Base-by-base conservation (phyloP, 768 basidiomycete species). In the Cyclocybe cylindracea region DNA sequence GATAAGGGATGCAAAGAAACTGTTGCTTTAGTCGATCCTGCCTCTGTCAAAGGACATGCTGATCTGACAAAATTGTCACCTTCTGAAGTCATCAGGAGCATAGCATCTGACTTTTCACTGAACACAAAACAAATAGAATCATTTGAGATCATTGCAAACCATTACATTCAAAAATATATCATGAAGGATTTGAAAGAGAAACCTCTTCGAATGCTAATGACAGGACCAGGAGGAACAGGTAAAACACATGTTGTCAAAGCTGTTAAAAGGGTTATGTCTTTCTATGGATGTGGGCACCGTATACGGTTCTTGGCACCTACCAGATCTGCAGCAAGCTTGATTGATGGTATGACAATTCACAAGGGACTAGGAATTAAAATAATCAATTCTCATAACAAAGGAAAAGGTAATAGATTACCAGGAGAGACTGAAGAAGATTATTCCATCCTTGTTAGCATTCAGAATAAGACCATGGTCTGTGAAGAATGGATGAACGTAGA, bases 151-250 rank as follows among this genome's bases (percentile, higher is more conserved):
- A 42, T 50, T 16, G 5, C 48, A 10, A 11, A 40, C 8, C 37
- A 50, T 32, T 50, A 40, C 32, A n/a, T 33, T 6, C 16, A 40
- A 8, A 38, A 29, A 18, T 50, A 18, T 50, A 29, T 50, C 6
- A 2, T 16, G 6, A 41, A 41, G 11, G 18, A 37, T n/a, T 9
- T 31, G 16, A 33, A 4, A 3, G 18, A 4, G 16, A 46, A 53
- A 41, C 38, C 38, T 7, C 38, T 53, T 14, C 19, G 44, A 1
- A 40, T 53, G 24, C 35, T 54, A 5, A 41, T 54, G 46, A 54
- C 61, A 14, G 67, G 68, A 0, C 65, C 68, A 2, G 69, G 67
- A 5, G 68, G 69, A 0, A 70, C 67, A 34, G 69, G 69, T 4
- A 72, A 71, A 51, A 71, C 62, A 5, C 61, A 69, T 39, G 59